Conservation (phyloP, 1,139 yeast species). For the Geotrichum phurueaensis region DNA sequence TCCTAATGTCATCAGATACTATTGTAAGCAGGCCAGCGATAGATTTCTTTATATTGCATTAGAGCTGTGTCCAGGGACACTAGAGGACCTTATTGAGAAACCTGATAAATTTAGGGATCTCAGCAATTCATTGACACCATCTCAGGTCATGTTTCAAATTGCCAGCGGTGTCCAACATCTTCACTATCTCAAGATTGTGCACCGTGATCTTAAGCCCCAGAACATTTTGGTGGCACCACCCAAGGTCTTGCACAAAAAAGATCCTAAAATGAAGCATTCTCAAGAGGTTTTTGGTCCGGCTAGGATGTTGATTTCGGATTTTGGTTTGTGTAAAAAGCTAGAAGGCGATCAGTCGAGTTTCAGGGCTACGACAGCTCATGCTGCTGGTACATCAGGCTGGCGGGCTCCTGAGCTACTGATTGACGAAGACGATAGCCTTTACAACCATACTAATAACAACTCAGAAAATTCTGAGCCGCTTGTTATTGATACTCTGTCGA, state of each 20-base stretch:
- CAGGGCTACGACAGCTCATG: conserved; percentile 84
- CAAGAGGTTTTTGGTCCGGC: conserved; percentile 35
- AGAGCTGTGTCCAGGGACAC: conserved; percentile 82
- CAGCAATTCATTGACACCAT: conserved; percentile 37
- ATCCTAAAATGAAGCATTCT: conserved; percentile 18
- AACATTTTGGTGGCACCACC: conserved; percentile 82
- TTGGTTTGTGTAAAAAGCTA: conserved; percentile 87
- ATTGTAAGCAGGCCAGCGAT: conserved; percentile 83
- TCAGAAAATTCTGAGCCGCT: conserved; percentile 28
- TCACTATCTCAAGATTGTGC: conserved; percentile 87
- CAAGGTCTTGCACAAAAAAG: conserved; percentile 35
- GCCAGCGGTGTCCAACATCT: conserved; percentile 81
- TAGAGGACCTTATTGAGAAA: conserved; percentile 65
- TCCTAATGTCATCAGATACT: conserved; percentile 89
- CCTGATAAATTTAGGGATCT: conserved; percentile 23
- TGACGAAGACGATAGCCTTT: conserved; percentile 18
- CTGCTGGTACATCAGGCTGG: conserved; percentile 98
- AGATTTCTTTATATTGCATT: conserved; percentile 86
- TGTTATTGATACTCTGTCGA: conserved; percentile 38
- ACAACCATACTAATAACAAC: not conserved
- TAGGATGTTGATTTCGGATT: conserved; percentile 82
- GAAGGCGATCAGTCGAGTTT: conserved; percentile 92
- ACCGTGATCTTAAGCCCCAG: conserved; percentile 93
- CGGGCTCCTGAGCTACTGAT: conserved; percentile 84
- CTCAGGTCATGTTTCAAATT: conserved; percentile 64